Conservation (phyloP, 208 protist species). For the Crithidia bombi region DNA sequence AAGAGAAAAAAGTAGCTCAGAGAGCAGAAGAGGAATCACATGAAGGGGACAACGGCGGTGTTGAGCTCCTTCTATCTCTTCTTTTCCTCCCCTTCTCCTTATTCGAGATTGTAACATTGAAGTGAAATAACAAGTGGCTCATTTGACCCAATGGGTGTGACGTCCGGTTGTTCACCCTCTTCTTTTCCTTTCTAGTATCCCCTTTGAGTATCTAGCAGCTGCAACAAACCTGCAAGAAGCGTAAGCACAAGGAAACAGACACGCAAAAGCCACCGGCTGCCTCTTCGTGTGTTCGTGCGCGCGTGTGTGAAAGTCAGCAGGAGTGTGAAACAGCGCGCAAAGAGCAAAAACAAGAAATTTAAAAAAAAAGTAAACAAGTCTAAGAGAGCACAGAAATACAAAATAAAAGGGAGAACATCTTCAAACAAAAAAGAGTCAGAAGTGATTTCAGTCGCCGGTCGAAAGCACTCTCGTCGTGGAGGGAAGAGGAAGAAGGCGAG, state of each 20-base stretch:
- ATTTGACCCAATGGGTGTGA: too few species aligned
- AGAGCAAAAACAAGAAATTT: slow-evolving; percentile 6
- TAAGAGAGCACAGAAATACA: not conserved
- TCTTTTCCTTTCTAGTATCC: too few species aligned
- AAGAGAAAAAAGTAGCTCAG: not conserved
- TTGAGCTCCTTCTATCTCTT: not conserved
- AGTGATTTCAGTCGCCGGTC: not conserved
- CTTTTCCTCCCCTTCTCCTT: too few species aligned
- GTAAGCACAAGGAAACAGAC: too few species aligned
- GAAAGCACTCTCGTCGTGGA: not conserved
- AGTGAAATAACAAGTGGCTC: too few species aligned
- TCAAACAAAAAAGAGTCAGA: not conserved
- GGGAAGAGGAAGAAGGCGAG: slow-evolving; percentile 11
- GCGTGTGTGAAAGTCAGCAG: not conserved
- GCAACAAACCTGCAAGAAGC: too few species aligned
- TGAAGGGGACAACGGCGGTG: too few species aligned
- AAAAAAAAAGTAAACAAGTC: slow-evolving; percentile 4
- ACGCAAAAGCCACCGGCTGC: too few species aligned
- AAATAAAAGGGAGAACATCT: slow-evolving; percentile 1
- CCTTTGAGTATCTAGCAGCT: too few species aligned
- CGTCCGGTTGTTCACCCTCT: too few species aligned
- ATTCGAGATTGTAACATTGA: too few species aligned
- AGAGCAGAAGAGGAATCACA: too few species aligned
- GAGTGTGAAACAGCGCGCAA: not conserved
- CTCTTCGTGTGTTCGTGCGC: not conserved